These are phyloP conservation scores for Erodium trifolium DNA, from an alignment of 441 rosid species.

Conservation along the genomic window DNA sequence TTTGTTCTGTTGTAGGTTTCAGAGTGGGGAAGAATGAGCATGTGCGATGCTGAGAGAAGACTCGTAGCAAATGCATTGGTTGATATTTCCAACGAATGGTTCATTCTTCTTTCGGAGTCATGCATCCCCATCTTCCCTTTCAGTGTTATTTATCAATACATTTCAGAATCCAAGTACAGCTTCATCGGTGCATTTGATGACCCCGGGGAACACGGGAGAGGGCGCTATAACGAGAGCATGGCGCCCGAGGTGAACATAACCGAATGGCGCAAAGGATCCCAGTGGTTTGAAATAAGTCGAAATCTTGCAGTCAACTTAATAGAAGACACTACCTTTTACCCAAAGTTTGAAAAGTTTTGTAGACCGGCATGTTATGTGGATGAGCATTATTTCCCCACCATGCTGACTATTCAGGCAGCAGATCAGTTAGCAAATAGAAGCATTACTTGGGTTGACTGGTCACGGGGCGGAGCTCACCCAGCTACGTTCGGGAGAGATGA, in stretches of 20 bases:
- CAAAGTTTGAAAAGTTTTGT: slow-evolving; percentile 59
- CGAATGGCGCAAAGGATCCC: slow-evolving; percentile 22
- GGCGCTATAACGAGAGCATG: slow-evolving; percentile 72
- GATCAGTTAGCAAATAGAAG: slow-evolving; percentile 62
- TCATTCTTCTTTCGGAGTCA: slow-evolving; percentile 86
- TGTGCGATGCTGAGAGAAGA: slow-evolving; percentile 85
- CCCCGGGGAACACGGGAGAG: slow-evolving; percentile 76
- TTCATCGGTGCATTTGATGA: slow-evolving; percentile 84
- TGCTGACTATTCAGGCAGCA: slow-evolving; percentile 61
- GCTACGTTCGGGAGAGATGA: slow-evolving; percentile 75
- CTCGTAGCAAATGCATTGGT: slow-evolving; percentile 83
- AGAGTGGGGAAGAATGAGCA: slow-evolving; percentile 62
- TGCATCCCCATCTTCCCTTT: slow-evolving; percentile 75
- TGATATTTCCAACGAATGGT: slow-evolving; percentile 80
- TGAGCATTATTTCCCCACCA: slow-evolving; percentile 90
- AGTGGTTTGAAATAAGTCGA: slow-evolving; percentile 85
- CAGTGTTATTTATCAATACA: slow-evolving; percentile 57
- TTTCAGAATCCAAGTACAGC: slow-evolving; percentile 52
- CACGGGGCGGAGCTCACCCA: slow-evolving; percentile 89
- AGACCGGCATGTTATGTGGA: slow-evolving; percentile 82
- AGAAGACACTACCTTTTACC: slow-evolving; percentile 51
- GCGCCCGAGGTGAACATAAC: slow-evolving; percentile 64
- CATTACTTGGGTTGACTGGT: slow-evolving; percentile 94
- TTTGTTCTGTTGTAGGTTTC: slow-evolving; percentile 40
- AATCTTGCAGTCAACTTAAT: slow-evolving; percentile 59